Evolutionary conservation across 371 early-diverging fungal species (phyloP).

Genomic region (Lichtheimia hyalospora): DNA sequence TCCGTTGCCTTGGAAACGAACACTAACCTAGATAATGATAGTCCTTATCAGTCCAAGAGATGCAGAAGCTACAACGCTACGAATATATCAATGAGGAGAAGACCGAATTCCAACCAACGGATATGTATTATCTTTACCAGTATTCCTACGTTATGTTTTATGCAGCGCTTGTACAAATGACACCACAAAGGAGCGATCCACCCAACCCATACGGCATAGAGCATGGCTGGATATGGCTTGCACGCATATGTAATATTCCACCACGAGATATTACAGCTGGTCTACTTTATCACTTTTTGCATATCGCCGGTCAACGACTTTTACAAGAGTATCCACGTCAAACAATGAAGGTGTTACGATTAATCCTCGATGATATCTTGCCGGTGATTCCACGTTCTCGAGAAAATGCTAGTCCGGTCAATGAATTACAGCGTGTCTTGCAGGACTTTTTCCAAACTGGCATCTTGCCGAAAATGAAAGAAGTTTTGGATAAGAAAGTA

Average conservation of each 20-base stretch:
- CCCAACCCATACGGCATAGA: slow-evolving; percentile 59
- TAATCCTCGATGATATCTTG: slow-evolving; percentile 21
- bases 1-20: background rate
- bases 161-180: slow-evolving; percentile 75
- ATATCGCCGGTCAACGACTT: slow-evolving; percentile 45
- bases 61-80: slow-evolving; percentile 34
- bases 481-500: slow-evolving; percentile 2
- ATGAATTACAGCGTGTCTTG: slow-evolving; percentile 8
- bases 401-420: slow-evolving; percentile 17
- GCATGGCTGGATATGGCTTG: slow-evolving; percentile 80
- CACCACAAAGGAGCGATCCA: slow-evolving; percentile 40
- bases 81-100: slow-evolving; percentile 54
- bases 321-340: slow-evolving; percentile 35
- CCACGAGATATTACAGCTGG: slow-evolving; percentile 74
- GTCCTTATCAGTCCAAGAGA: slow-evolving; percentile 38
- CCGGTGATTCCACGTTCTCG: slow-evolving; percentile 20
- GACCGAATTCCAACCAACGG: slow-evolving; percentile 58
- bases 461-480: slow-evolving; percentile 6
- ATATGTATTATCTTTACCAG: slow-evolving; percentile 71
- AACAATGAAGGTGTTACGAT: slow-evolving; percentile 29
- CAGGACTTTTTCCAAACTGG: slow-evolving; percentile 16
- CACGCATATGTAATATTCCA: slow-evolving; percentile 74
- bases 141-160: slow-evolving; percentile 73
- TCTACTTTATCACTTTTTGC: slow-evolving; percentile 65
- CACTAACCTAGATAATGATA: slow-evolving; percentile 4